A percentile compares a stretch with the other conserved stretches of the same genome.
These are phyloP conservation scores for Rutstroemia sp. DNA, from an alignment of 2,329 filamentous ascomycete genomes.

Conservation along the genomic window DNA sequence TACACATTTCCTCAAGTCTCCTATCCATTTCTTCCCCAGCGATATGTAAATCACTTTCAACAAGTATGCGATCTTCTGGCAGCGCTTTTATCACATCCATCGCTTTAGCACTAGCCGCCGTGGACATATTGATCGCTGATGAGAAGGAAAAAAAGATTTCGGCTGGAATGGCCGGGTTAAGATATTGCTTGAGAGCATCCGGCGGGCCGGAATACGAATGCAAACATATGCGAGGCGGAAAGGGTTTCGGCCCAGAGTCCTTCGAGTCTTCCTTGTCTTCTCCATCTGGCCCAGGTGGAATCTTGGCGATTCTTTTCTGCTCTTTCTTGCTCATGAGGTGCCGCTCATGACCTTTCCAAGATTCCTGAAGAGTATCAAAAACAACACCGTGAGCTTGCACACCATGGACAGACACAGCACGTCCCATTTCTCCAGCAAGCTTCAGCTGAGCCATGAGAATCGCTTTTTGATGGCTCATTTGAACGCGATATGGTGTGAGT, in stretches of 20 bases:
- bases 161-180: slow-evolving; percentile 64
- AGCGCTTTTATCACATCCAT: slow-evolving; percentile 60
- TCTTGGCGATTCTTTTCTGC: slow-evolving; percentile 39
- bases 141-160: slow-evolving; percentile 87
- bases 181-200: slow-evolving; percentile 71
- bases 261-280: slow-evolving; percentile 30
- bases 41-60: slow-evolving; percentile 84
- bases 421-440: slow-evolving; percentile 61
- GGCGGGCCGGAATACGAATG: slow-evolving; percentile 84
- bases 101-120: slow-evolving; percentile 38
- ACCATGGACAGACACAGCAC: slow-evolving; percentile 74
- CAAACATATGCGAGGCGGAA: slow-evolving; percentile 82
- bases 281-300: slow-evolving; percentile 28
- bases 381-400: slow-evolving; percentile 49
- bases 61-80: slow-evolving; percentile 70
- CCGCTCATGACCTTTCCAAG: slow-evolving; percentile 66
- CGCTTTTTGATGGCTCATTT: slow-evolving; percentile 59
- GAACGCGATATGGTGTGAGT: slow-evolving; percentile 61
- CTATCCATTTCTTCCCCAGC: slow-evolving; percentile 78
- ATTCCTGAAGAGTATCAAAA: slow-evolving; percentile 54
- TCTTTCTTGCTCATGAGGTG: slow-evolving; percentile 54
- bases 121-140: slow-evolving; percentile 67
- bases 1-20: slow-evolving; percentile 65
- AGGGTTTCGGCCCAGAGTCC: slow-evolving; percentile 47
- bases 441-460: slow-evolving; percentile 62